Percentiles rank a stretch among this genome's conserved stretches.
Conservation (phyloP, 2,329 filamentous ascomycete genomes). For the Curvularia sp. region DNA sequence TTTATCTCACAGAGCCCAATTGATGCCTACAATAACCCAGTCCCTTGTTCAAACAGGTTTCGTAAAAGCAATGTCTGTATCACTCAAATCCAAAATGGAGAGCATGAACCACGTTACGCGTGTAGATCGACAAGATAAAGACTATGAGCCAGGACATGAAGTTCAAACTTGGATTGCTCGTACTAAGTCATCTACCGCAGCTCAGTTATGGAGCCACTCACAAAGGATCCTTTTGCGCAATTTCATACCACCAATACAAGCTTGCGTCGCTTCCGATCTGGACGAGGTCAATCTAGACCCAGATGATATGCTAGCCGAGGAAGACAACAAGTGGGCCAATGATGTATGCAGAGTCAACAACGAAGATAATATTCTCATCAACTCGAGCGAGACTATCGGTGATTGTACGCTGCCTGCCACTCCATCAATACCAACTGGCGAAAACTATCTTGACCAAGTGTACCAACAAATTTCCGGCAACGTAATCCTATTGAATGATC, state of each 20-base stretch:
- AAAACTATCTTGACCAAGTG: not conserved
- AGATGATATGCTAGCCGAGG: conserved; percentile 21
- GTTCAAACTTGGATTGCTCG: not conserved
- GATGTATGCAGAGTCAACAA: not conserved
- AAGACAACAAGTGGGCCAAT: not conserved
- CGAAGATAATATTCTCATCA: not conserved
- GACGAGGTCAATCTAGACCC: not conserved
- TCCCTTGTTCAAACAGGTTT: conserved; percentile 35
- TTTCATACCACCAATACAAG: conserved; percentile 3
- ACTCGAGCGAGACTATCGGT: not conserved
- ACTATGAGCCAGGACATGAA: not conserved
- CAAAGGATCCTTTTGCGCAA: conserved; percentile 8
- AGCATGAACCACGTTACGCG: not conserved
- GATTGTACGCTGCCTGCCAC: not conserved
- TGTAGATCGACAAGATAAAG: not conserved
- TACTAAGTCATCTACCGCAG: not conserved
- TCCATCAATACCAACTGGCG: too few relatives aligned
- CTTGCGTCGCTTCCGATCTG: conserved; percentile 8
- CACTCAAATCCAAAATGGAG: conserved; percentile 26
- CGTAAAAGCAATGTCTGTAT: conserved; percentile 18
- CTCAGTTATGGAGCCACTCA: conserved; percentile 17
- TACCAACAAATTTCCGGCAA: not conserved
- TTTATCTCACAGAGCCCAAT: conserved; percentile 42
- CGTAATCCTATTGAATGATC: not conserved
- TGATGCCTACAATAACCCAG: conserved; percentile 50